Evolutionary conservation across 2,329 filamentous ascomycete species (phyloP), one percentile per base, ranked within the genome.

Genomic region (Neonectria magnoliae): DNA sequence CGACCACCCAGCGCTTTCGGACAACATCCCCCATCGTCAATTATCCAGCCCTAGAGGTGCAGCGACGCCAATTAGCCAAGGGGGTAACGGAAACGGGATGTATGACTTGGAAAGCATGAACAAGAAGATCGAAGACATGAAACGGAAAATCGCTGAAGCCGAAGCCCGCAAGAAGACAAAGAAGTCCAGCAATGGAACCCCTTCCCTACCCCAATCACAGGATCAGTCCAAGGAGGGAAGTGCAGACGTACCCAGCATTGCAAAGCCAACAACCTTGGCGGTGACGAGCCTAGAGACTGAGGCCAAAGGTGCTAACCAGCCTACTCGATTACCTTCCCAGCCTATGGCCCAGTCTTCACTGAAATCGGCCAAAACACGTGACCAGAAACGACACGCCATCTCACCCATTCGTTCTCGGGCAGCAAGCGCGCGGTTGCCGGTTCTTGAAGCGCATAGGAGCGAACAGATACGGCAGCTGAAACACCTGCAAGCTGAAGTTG

Each of bases 121-220:
- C 67, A 84, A 83, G 60, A 83, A 86, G 67, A 91, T 91, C 33
- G 85, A 89, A 70, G 82, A 85, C 57, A 85, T 90, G 79, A 89
- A 87, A 73, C 81, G 81, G 36, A 84, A 80, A 68, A 89, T 89
- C 70, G 86, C 86, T 2, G 83, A 88, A 69, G 85, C 85, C 16
- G 87, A 89, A 74, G 86, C 86, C 10, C 85, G 83, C 70, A 84
- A 84, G 72, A 84, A 81, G 70, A 77, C 79, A 51, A 83, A 81
- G 64, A 69, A 64, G 29, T 78, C 76, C 14, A 73, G 67, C 45
- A 75, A 71, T 41, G 68, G 67, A 5, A 80, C 80, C 2, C 74
- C 78, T 6, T 77, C 68, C 33, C 59, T 71, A 4, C 71, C 74
- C 14, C 71, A 71, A 9, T 72, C 70, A 3, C 70, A 73, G 44